These are phyloP conservation scores for Vachellia collinsii DNA, from an alignment of 306 rosid species.

Conservation along the genomic window DNA sequence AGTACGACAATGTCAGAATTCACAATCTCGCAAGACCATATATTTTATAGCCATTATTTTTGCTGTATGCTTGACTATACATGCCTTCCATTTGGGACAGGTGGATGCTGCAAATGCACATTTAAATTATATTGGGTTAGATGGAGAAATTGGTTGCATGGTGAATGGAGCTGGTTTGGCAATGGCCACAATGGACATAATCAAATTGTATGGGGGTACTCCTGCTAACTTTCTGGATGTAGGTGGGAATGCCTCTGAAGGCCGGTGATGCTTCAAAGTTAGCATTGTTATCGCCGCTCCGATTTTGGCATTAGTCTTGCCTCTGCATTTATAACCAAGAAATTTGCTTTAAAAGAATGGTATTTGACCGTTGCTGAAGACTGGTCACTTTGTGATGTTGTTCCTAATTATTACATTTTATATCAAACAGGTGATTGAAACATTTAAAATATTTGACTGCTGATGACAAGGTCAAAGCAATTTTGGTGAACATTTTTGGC, in stretches of 20 bases:
- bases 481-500: constrained; percentile 93
- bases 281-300: constrained; percentile 3
- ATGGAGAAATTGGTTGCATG: constrained; percentile 99
- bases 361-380: background rate
- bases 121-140: constrained; percentile 91
- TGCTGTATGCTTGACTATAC: constrained; percentile 5
- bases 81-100: constrained; percentile 49
- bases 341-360: background rate
- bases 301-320: constrained; percentile 20
- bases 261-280: constrained; percentile 64
- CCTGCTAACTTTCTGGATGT: constrained; percentile 97
- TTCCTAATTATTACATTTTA: constrained; percentile 29
- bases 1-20: constrained; percentile 21
- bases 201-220: constrained; percentile 92
- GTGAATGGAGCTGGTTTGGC: constrained; percentile 99
- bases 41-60: constrained; percentile 2
- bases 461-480: constrained; percentile 94
- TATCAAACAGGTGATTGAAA: constrained; percentile 78
- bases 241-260: constrained; percentile 96
- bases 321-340: background rate
- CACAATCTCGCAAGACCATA: constrained; percentile 7
- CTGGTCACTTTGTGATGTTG: constrained; percentile 13
- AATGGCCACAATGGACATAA: constrained; percentile 98
- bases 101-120: constrained; percentile 93
- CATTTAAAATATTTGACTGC: constrained; percentile 95